These are phyloP conservation scores for Herpetomonas samuelpessoai DNA, from an alignment of 208 protist species.

Conservation along the genomic window DNA sequence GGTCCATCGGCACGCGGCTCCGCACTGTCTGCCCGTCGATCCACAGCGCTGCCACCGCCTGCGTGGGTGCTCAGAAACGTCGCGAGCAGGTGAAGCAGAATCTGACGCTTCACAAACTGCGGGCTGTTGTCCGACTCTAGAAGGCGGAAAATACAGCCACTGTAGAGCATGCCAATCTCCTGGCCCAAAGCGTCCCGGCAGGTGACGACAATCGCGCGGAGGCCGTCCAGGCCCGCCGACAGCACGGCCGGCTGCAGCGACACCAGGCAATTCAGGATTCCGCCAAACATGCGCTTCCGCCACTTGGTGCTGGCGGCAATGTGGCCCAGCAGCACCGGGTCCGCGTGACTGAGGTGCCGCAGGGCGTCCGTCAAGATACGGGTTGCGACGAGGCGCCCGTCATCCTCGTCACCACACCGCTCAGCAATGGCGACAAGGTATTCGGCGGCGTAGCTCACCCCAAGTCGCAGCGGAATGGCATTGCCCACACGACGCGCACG, in stretches of 20 bases:
- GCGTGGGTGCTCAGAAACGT: constrained; percentile 46
- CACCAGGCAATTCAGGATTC: constrained; percentile 89
- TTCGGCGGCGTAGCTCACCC: constrained; percentile 58
- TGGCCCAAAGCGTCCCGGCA: constrained; percentile 40
- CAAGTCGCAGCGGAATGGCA: constrained; percentile 30
- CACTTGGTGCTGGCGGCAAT: constrained; percentile 34
- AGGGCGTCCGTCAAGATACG: constrained; percentile 64
- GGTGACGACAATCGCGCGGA: constrained; percentile 71
- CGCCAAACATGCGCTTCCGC: constrained; percentile 71
- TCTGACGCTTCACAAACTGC: constrained; percentile 78
- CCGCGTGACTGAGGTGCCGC: constrained; percentile 20
- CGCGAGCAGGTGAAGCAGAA: constrained; percentile 77
- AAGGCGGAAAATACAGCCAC: constrained; percentile 86
- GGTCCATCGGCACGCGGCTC: background rate
- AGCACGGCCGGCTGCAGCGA: constrained; percentile 82
- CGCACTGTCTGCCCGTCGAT: too few relatives aligned
- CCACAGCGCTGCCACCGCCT: constrained; percentile 1
- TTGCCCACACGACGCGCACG: constrained; percentile 24
- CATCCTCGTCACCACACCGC: constrained; percentile 66
- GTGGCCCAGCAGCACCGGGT: constrained; percentile 32
- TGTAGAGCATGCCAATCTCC: constrained; percentile 94
- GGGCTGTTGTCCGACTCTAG: constrained; percentile 90
- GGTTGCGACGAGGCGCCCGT: constrained; percentile 65
- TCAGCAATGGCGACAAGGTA: constrained; percentile 61
- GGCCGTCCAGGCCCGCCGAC: constrained; percentile 84